Percentiles rank a stretch among this genome's conserved stretches.
Evolutionary conservation across 163 green algal genomes (phyloP).

Genomic region (Trebouxiophyceae sp.): DNA sequence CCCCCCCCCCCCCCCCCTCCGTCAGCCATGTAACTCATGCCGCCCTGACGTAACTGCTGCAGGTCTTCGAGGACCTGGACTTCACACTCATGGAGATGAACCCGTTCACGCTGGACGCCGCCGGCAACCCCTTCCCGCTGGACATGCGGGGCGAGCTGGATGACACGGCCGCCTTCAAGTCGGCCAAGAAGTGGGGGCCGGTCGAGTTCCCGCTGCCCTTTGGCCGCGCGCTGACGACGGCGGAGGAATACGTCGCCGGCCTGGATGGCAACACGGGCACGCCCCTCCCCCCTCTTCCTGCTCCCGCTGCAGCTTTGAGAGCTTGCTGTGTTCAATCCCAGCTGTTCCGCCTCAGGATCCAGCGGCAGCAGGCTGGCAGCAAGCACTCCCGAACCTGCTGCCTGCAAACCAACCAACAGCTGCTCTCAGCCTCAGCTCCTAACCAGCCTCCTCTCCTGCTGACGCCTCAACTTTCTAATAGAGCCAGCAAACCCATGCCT

Average conservation of each 20-base stretch:
- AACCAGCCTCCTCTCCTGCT: too few relatives aligned
- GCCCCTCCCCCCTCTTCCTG: not conserved
- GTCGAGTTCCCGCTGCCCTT: conserved; percentile 95
- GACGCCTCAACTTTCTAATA: too few relatives aligned
- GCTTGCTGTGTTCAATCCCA: too few relatives aligned
- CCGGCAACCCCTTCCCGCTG: conserved; percentile 72
- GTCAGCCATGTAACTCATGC: not conserved
- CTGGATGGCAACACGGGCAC: conserved; percentile 69
- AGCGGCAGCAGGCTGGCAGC: too few relatives aligned
- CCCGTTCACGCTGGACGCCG: conserved; percentile 72
- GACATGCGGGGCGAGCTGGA: conserved; percentile 90
- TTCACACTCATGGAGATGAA: conserved; percentile 94
- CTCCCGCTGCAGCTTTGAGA: too few relatives aligned
- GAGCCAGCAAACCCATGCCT: too few relatives aligned
- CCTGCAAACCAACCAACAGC: too few relatives aligned
- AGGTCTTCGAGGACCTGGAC: conserved; percentile 78
- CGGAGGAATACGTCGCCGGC: conserved; percentile 42
- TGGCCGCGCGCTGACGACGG: conserved; percentile 60
- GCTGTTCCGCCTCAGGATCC: too few relatives aligned
- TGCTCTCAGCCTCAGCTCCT: too few relatives aligned
- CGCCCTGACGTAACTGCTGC: not conserved
- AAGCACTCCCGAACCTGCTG: too few relatives aligned
- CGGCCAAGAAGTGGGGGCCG: conserved; percentile 72
- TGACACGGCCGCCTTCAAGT: conserved; percentile 83
- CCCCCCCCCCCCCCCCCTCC: too few relatives aligned